Conservation (phyloP, 129 eudicot species). For the Gnaphalium uliginosum region DNA sequence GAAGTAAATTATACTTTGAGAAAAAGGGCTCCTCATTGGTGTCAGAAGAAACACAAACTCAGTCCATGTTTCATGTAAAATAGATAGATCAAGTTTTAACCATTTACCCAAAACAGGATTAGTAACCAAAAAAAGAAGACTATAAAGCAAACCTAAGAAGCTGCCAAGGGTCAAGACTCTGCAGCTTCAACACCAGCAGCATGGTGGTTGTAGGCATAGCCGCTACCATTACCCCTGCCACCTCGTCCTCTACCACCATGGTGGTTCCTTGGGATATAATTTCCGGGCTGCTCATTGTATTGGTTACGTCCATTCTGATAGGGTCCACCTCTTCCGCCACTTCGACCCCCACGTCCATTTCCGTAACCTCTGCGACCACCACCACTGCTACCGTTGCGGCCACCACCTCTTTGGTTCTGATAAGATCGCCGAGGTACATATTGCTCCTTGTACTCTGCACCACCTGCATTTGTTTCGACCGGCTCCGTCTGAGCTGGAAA, state of each 20-base stretch:
- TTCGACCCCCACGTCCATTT: slow-evolving; percentile 79
- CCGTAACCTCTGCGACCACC: slow-evolving; percentile 68
- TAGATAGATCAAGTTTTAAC: slow-evolving; percentile 29
- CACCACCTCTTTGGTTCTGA: slow-evolving; percentile 61
- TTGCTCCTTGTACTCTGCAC: slow-evolving; percentile 50
- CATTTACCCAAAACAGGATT: slow-evolving; percentile 36
- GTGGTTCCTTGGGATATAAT: slow-evolving; percentile 59
- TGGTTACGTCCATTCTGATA: slow-evolving; percentile 85
- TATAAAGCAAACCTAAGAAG: slow-evolving; percentile 27
- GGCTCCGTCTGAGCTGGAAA: slow-evolving; percentile 36
- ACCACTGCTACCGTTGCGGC: slow-evolving; percentile 48
- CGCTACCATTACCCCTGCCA: slow-evolving; percentile 47
- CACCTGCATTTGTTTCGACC: slow-evolving; percentile 33
- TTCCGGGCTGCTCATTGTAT: slow-evolving; percentile 62
- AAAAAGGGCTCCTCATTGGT: slow-evolving; percentile 6
- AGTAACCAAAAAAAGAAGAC: slow-evolving; percentile 14
- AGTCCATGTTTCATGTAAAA: slow-evolving; percentile 33
- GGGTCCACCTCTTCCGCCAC: slow-evolving; percentile 53
- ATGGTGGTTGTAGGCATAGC: slow-evolving; percentile 39
- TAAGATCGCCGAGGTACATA: slow-evolving; percentile 46
- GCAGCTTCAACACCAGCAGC: slow-evolving; percentile 36
- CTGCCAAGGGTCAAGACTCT: slow-evolving; percentile 34
- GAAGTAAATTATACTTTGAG: slow-evolving; percentile 14
- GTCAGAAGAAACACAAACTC: slow-evolving; percentile 11
- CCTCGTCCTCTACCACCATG: slow-evolving; percentile 62